Base-by-base conservation (phyloP, 768 basidiomycete genomes). In the Termitomyces sp. region DNA sequence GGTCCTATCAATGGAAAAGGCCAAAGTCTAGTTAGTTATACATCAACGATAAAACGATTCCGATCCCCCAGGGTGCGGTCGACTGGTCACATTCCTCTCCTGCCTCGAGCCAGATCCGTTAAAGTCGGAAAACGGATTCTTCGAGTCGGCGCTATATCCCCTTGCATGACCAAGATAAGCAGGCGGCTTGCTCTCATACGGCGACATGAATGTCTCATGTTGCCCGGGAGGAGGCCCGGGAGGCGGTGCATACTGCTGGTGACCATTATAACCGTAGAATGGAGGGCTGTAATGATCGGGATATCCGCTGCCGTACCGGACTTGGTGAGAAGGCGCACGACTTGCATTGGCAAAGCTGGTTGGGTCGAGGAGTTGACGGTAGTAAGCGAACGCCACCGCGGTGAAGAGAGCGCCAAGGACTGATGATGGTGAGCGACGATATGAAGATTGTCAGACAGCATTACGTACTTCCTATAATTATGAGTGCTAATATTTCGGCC, bases 301-400 rank as follows among this genome's bases (percentile, higher is more conserved):
- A 62, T 62, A 75, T 44, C 64, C 68, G 45, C 67, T 71, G 46
- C 43, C 45, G 17, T 65, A 67, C 33, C 75, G 75, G 37, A 62
- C 60, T 63, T 70, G 75, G 55, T 68, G 67, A 55, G 73, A 58
- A 60, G 84, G 78, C 12, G 75, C 73, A 42, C 83, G 82, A 12
- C 70, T 64, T 42, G 75, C 62, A 66, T 86, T 85, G 52, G 71
- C 78, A 40, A 76, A 68, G 60, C 81, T 81, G 3, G 78, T 68
- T 1, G 91, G 91, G 67, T 91, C 86, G 35, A 85, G 78, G 1
- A 84, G 65, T 70, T 94, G 91, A 23, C 86, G 85, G 65, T 87
- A 84, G 74, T 85, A 94, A 14, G 78, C 75, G 66, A 87, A 87
- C 2, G 85, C 81, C 62, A 89, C 63, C 48, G 77, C 60, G n/a